These are phyloP conservation scores for Herpomyces periplanetae DNA, from an alignment of 2,329 filamentous ascomycete genomes.

Conservation along the genomic window DNA sequence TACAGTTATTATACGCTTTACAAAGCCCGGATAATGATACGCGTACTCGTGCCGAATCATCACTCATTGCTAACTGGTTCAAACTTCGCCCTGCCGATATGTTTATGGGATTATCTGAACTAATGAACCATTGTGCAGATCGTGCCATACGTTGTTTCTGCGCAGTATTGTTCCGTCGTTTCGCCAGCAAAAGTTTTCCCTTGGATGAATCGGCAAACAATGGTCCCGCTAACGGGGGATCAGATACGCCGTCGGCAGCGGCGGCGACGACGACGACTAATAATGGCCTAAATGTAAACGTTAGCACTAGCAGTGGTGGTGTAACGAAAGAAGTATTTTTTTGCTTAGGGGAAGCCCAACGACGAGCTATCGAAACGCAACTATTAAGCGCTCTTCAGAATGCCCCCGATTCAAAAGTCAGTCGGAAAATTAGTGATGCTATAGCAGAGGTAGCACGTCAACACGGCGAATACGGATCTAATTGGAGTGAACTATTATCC, in stretches of 20 bases:
- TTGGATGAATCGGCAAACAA: no score
- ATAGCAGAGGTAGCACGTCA: slow-evolving; percentile 79
- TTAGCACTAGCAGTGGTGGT: no score
- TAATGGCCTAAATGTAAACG: no score
- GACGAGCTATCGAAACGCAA: slow-evolving; percentile 39
- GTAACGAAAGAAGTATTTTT: slow-evolving; percentile 56
- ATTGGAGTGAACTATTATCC: slow-evolving; percentile 62
- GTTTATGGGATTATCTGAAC: slow-evolving; percentile 72
- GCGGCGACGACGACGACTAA: no score
- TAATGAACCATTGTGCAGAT: slow-evolving; percentile 39
- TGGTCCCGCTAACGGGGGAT: no score
- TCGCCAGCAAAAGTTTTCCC: slow-evolving; percentile 43
- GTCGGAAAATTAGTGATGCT: slow-evolving; percentile 91
- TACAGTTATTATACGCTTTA: slow-evolving; percentile 56
- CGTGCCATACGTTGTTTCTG: slow-evolving; percentile 51
- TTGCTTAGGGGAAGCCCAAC: slow-evolving; percentile 30
- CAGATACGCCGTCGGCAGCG: no score
- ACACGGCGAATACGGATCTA: slow-evolving; percentile 19
- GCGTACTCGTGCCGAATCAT: slow-evolving; percentile 53
- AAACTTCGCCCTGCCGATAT: slow-evolving; percentile 39
- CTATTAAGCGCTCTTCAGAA: slow-evolving; percentile 32
- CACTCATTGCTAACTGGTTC: slow-evolving; percentile 68
- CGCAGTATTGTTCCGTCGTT: slow-evolving; percentile 69
- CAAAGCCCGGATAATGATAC: slow-evolving; percentile 59
- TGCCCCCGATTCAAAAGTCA: slow-evolving; percentile 30